A percentile compares a stretch with the other conserved stretches of the same genome.
Conservation (phyloP, 768 basidiomycete species). For the Pholiota molesta region DNA sequence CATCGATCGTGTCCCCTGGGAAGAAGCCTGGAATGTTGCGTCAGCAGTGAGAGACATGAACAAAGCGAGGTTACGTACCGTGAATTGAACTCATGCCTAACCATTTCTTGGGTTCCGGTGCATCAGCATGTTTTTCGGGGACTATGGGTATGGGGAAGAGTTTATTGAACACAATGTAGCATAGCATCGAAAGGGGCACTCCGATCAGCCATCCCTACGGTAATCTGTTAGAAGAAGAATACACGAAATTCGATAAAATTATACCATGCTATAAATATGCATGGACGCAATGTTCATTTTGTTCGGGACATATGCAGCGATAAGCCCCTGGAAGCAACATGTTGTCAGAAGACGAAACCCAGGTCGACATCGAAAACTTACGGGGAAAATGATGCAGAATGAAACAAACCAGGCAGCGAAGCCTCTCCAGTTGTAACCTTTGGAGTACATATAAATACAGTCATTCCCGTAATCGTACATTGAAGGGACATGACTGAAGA, state of each 20-base stretch:
- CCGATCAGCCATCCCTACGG: slow-evolving; percentile 18
- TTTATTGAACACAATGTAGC: slow-evolving; percentile 12
- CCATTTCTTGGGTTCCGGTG: slow-evolving; percentile 11
- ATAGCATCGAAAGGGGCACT: slow-evolving; percentile 10
- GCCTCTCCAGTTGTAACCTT: slow-evolving; percentile 19
- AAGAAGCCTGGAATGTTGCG: slow-evolving; percentile 9
- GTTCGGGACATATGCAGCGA: slow-evolving; percentile 15
- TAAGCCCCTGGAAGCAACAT: slow-evolving; percentile 9
- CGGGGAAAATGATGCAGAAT: slow-evolving; percentile 18
- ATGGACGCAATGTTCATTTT: slow-evolving; percentile 13
- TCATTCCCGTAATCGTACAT: slow-evolving; percentile 12
- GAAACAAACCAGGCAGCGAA: slow-evolving; percentile 16
- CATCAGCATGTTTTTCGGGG: slow-evolving; percentile 7
- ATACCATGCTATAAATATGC: slow-evolving; percentile 18
- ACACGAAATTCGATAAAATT: neutral
- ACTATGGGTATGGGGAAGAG: slow-evolving; percentile 12
- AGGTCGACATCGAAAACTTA: neutral
- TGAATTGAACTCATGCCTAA: slow-evolving; percentile 16
- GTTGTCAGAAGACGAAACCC: neutral
- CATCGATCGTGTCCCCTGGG: slow-evolving; percentile 13
- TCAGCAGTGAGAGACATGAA: neutral
- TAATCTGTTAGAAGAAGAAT: neutral
- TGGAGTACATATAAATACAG: slow-evolving; percentile 15
- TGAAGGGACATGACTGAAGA: slow-evolving; percentile 17
- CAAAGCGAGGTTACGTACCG: neutral